Evolutionary conservation across 176 grass and related monocot genomes (phyloP).

Genomic region (Raddia guianensis): DNA sequence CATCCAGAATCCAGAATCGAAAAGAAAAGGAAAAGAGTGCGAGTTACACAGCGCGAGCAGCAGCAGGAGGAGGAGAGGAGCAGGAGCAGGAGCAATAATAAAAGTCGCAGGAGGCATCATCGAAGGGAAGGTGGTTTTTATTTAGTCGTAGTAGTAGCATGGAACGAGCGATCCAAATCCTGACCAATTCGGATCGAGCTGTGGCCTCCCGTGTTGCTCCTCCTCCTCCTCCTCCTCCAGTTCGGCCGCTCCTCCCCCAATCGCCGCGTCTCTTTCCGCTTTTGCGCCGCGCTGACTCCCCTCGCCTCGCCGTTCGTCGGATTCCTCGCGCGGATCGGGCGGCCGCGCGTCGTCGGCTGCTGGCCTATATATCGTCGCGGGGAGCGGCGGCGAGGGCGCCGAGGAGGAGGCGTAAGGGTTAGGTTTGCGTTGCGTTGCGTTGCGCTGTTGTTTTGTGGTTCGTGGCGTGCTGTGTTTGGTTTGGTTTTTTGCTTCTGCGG

Average conservation of each 20-base stretch:
- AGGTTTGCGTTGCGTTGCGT: slow-evolving; percentile 26
- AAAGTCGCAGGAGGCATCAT: slow-evolving; percentile 39
- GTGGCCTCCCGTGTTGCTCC: slow-evolving; percentile 47
- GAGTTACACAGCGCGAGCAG: background rate
- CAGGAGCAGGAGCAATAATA: slow-evolving; percentile 38
- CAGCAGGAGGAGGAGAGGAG: background rate
- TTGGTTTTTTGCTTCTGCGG: slow-evolving; percentile 4
- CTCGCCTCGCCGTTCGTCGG: background rate
- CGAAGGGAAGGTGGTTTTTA: slow-evolving; percentile 52
- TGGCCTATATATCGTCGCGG: slow-evolving; percentile 24
- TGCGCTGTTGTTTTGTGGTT: background rate
- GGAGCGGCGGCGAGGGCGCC: background rate
- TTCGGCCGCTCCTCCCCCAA: background rate
- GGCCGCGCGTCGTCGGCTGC: slow-evolving; percentile 20
- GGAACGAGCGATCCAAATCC: slow-evolving; percentile 59
- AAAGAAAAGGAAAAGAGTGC: slow-evolving; percentile 18
- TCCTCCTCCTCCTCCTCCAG: background rate
- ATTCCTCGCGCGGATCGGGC: slow-evolving; percentile 36
- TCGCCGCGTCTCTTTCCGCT: slow-evolving; percentile 38
- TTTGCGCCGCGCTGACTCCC: background rate
- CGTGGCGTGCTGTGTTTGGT: background rate
- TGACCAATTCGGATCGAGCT: slow-evolving; percentile 43
- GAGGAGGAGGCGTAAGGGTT: slow-evolving; percentile 23
- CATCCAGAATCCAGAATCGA: background rate
- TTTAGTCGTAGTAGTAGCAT: slow-evolving; percentile 37